Conservation (phyloP, 345 rosid genomes). For the Lumnitzera racemosa region DNA sequence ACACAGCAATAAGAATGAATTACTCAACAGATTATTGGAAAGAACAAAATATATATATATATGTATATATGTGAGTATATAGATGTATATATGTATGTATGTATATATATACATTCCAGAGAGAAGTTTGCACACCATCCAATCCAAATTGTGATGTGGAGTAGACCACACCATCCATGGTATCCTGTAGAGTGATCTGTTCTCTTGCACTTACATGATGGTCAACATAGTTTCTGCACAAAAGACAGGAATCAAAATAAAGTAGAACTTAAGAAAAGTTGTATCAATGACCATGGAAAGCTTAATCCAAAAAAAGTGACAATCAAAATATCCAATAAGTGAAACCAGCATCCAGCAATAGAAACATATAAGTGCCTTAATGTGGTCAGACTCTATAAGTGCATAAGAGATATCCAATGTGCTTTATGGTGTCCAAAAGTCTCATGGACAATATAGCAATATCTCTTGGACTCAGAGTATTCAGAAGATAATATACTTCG, state of each 20-base stretch:
- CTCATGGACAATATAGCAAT: too few species aligned
- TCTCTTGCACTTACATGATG: constrained; percentile 94
- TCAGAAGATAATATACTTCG: too few species aligned
- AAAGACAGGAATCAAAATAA: not conserved
- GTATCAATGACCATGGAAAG: too few species aligned
- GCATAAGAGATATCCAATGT: too few species aligned
- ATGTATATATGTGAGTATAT: too few species aligned
- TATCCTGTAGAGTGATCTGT: constrained; percentile 98
- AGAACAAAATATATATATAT: not conserved
- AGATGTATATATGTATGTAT: not conserved
- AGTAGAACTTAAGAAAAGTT: not conserved
- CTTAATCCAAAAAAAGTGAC: too few species aligned
- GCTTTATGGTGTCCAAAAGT: too few species aligned
- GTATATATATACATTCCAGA: constrained; percentile 4
- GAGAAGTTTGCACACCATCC: constrained; percentile 66
- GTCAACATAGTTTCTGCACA: constrained; percentile 85
- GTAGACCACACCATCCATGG: constrained; percentile 90
- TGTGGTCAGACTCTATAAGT: too few species aligned
- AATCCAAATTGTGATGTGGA: constrained; percentile 91
- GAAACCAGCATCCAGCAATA: too few species aligned
- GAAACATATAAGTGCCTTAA: too few species aligned
- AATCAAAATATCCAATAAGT: too few species aligned
- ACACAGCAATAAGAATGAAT: constrained; percentile 11
- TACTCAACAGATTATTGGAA: not conserved
- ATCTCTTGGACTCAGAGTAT: too few species aligned